phyloP scores from a whole-genome alignment of 1,284 basidiomycete species.

The Ceratobasidium sp. region DNA sequence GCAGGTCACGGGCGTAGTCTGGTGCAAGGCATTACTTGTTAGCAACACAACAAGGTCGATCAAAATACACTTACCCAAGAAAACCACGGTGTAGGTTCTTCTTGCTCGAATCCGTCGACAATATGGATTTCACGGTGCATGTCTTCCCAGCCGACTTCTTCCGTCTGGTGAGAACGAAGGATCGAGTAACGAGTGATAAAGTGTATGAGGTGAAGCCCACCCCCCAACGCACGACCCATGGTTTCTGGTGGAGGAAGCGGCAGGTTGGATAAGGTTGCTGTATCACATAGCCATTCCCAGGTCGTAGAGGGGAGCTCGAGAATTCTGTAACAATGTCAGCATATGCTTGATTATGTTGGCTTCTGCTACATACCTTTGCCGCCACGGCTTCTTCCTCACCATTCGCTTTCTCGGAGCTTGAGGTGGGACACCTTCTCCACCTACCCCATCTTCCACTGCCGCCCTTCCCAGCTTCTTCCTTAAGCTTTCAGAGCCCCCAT shows the following conservation, averaged over 20 bases:
- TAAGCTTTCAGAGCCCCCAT: constrained; percentile 40
- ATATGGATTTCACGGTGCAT: constrained; percentile 59
- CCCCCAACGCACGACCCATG: constrained; percentile 75
- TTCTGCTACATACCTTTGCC: constrained; percentile 66
- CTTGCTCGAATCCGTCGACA: constrained; percentile 63
- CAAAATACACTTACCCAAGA: constrained; percentile 81
- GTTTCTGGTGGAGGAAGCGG: constrained; percentile 75
- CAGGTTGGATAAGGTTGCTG: constrained; percentile 80
- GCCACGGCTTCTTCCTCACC: constrained; percentile 71
- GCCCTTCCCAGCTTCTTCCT: constrained; percentile 37
- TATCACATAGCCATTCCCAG: constrained; percentile 67
- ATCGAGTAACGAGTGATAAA: constrained; percentile 73
- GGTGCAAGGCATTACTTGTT: constrained; percentile 56
- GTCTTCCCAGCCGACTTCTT: constrained; percentile 81
- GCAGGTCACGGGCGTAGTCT: constrained; percentile 67
- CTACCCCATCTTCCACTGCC: constrained; percentile 28
- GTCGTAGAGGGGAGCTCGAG: constrained; percentile 77
- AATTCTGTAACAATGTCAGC: constrained; percentile 13
- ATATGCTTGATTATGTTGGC: constrained; percentile 39
- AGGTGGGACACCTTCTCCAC: constrained; percentile 53
- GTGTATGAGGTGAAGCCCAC: constrained; percentile 73
- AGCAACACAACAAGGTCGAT: constrained; percentile 71
- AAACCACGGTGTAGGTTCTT: constrained; percentile 74
- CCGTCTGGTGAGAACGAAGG: constrained; percentile 64
- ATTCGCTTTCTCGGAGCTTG: constrained; percentile 62